A percentile compares a stretch with the other conserved stretches of the same genome.
Conservation (phyloP, 768 basidiomycete genomes). For the Mycena rosella region DNA sequence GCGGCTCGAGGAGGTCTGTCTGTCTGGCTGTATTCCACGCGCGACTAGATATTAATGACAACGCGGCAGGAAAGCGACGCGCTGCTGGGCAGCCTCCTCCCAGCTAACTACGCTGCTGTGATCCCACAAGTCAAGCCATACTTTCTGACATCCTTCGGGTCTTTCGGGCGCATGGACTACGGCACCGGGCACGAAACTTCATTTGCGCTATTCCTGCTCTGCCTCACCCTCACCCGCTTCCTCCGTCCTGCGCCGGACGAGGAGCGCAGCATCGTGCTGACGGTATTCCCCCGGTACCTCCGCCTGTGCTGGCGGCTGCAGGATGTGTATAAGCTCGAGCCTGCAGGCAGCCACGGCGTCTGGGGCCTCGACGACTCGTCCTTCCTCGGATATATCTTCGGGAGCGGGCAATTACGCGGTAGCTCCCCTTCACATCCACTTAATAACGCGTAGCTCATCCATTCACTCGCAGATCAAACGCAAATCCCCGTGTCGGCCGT, state of each 20-base stretch:
- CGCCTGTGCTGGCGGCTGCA: conserved; percentile 88
- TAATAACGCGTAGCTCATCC: conserved; percentile 3
- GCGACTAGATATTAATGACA: not conserved
- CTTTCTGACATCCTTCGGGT: conserved; percentile 88
- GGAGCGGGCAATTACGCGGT: conserved; percentile 91
- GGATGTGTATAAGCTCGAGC: conserved; percentile 91
- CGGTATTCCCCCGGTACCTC: conserved; percentile 83
- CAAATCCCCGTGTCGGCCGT: conserved; percentile 75
- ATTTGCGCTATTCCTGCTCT: conserved; percentile 84
- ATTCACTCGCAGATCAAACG: conserved; percentile 63
- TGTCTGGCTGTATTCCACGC: conserved; percentile 24
- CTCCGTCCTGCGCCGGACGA: conserved; percentile 68
- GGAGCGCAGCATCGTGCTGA: conserved; percentile 71
- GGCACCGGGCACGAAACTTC: conserved; percentile 97
- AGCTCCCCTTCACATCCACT: conserved; percentile 21
- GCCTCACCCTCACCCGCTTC: conserved; percentile 77
- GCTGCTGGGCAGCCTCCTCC: conserved; percentile 65
- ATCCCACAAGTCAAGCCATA: conserved; percentile 83
- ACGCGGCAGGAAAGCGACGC: conserved; percentile 62
- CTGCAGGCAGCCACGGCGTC: conserved; percentile 97
- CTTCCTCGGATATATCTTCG: conserved; percentile 92
- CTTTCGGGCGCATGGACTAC: conserved; percentile 92
- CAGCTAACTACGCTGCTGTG: conserved; percentile 54
- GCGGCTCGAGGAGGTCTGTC: conserved; percentile 78
- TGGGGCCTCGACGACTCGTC: conserved; percentile 97